phyloP scores from a whole-genome alignment of 1,139 yeast genomes.

The Sugiyamaella castrensis region DNA sequence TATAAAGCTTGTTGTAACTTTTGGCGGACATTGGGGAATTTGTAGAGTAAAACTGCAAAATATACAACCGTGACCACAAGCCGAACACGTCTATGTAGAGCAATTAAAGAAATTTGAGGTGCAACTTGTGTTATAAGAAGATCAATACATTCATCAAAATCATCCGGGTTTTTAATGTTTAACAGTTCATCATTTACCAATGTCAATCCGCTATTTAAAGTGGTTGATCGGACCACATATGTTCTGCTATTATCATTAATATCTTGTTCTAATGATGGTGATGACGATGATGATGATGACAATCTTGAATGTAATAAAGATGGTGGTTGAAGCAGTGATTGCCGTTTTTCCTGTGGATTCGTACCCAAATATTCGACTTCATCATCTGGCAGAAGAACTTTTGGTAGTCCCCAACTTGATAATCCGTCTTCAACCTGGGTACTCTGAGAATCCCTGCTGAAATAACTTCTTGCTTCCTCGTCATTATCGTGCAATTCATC shows the following conservation, averaged over 20 bases:
- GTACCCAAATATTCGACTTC: conserved; percentile 4
- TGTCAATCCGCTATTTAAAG: conserved; percentile 8
- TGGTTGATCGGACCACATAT: conserved; percentile 5
- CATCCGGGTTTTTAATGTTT: conserved; percentile 1
- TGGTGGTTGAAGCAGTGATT: not conserved
- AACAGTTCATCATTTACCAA: not conserved
- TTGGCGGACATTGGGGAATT: not conserved
- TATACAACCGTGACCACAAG: conserved; percentile 12
- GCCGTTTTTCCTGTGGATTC: not conserved
- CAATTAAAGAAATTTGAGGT: conserved; percentile 1
- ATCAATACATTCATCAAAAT: conserved; percentile 13
- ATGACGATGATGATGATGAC: not conserved
- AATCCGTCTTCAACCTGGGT: conserved; percentile 14
- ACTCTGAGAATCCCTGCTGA: conserved; percentile 7
- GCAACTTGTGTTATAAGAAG: conserved; percentile 8
- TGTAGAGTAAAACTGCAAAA: conserved; percentile 13
- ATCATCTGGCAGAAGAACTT: conserved; percentile 5
- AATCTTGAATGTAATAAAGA: conserved; percentile 1
- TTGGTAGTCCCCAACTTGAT: conserved; percentile 16
- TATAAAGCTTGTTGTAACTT: conserved; percentile 4
- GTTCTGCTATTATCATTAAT: not conserved
- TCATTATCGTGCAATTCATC: not conserved
- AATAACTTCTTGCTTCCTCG: not conserved
- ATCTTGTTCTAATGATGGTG: not conserved
- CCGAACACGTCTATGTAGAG: conserved; percentile 5